Evolutionary conservation across 495 filamentous ascomycete species (phyloP).

Genomic region (Jackrogersella multiformis): DNA sequence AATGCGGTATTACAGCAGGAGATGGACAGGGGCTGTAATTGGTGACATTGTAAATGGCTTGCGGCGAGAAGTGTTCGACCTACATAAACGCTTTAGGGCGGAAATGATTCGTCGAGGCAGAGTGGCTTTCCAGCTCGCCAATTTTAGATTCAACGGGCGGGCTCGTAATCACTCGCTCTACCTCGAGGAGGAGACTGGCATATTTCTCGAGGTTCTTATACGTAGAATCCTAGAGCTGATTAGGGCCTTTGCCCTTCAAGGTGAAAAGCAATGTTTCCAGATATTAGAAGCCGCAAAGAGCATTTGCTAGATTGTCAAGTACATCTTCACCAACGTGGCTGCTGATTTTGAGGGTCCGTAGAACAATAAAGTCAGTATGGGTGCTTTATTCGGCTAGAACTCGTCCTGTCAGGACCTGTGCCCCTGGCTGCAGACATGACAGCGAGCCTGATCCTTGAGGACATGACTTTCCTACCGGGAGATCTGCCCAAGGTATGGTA

Average conservation of each 20-base stretch:
- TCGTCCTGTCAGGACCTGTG: background rate
- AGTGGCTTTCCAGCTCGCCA: no score
- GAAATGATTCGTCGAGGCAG: no score
- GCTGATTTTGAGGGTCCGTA: constrained; percentile 2
- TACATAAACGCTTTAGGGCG: no score
- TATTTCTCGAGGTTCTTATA: no score
- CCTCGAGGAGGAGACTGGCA: no score
- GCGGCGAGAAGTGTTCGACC: no score
- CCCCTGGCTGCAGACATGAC: constrained; percentile 5
- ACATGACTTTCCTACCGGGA: background rate
- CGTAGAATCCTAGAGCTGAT: background rate
- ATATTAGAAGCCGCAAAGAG: background rate
- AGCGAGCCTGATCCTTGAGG: background rate
- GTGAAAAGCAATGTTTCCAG: constrained; percentile 1
- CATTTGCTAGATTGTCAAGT: background rate
- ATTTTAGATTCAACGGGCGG: no score
- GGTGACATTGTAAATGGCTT: no score
- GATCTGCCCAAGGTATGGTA: background rate
- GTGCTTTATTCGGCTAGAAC: background rate
- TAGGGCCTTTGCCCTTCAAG: no score
- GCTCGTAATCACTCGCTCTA: no score
- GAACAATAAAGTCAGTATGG: constrained; percentile 3
- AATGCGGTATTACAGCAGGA: no score
- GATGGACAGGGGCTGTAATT: no score
- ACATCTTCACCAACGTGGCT: background rate